phyloP scores from a whole-genome alignment of 768 basidiomycete genomes.

The Exidia glandulosa region DNA sequence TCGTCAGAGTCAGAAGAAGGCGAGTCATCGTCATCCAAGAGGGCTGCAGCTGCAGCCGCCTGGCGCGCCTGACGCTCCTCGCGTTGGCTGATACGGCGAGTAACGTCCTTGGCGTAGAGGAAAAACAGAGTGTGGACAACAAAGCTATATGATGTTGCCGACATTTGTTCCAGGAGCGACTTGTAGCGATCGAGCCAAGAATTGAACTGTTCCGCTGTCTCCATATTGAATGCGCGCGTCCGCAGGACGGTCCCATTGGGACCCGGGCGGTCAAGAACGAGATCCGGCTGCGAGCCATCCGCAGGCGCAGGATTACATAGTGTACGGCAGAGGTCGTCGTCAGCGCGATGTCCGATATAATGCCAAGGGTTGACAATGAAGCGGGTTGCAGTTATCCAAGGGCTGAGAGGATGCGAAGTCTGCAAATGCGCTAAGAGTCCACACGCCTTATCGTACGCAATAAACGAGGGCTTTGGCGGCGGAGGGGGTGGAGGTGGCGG shows the following conservation, averaged over 20 bases:
- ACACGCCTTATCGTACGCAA: conserved; percentile 12
- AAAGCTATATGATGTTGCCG: conserved; percentile 15
- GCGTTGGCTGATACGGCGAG: too few relatives aligned
- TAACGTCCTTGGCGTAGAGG: conserved; percentile 8
- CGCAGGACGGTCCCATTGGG: conserved; percentile 11
- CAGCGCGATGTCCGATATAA: not conserved
- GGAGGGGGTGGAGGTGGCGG: too few relatives aligned
- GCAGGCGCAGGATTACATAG: conserved; percentile 22
- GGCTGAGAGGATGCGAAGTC: conserved; percentile 6
- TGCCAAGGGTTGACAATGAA: conserved; percentile 24
- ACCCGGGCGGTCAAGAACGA: conserved; percentile 14
- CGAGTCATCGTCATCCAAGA: too few relatives aligned
- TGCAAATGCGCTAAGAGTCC: conserved; percentile 9
- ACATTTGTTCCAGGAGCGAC: conserved; percentile 18
- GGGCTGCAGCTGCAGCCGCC: too few relatives aligned
- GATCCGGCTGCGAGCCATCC: conserved; percentile 21
- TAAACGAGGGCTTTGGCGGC: conserved; percentile 4
- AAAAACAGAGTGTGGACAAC: conserved; percentile 12
- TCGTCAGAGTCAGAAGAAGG: too few relatives aligned
- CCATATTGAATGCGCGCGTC: conserved; percentile 19
- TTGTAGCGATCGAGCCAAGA: conserved; percentile 23
- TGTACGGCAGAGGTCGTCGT: conserved; percentile 18
- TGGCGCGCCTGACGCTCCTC: too few relatives aligned
- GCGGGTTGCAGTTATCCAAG: conserved; percentile 12
- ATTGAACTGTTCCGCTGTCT: conserved; percentile 24